phyloP scores from a whole-genome alignment of 164 flowering plant species.

The Piper betle region DNA sequence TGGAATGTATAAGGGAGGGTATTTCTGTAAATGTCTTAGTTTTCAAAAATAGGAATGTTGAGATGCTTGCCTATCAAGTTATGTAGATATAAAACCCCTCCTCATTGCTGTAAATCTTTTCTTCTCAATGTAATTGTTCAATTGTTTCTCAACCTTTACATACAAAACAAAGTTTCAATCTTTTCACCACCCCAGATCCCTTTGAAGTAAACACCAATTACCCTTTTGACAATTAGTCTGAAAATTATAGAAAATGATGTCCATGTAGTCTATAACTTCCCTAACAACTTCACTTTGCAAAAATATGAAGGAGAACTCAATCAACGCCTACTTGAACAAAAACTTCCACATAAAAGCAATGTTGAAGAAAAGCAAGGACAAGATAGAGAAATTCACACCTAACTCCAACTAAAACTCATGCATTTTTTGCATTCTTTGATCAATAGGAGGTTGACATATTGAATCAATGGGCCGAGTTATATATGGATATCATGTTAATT shows the following conservation, averaged over 20 bases:
- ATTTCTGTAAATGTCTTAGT: no score
- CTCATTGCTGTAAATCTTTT: no score
- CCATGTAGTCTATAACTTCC: not conserved
- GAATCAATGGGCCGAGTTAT: no score
- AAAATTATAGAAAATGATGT: not conserved
- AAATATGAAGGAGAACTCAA: not conserved
- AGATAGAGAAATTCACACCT: not conserved
- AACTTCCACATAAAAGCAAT: not conserved
- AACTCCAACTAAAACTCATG: not conserved
- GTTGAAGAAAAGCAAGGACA: not conserved
- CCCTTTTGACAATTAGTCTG: not conserved
- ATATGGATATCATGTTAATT: no score
- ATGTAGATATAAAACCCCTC: no score
- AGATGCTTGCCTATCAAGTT: no score
- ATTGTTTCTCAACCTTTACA: no score
- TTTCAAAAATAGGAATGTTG: no score
- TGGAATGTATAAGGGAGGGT: no score
- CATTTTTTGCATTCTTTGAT: no score
- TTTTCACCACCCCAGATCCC: not conserved
- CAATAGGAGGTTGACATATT: no score
- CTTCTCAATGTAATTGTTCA: no score
- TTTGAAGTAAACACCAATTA: not conserved
- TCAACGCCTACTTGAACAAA: not conserved
- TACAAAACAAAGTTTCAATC: not conserved
- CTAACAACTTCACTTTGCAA: not conserved